Base-by-base conservation (phyloP, 75 land plant species). In the Pinus tabuliformis region DNA sequence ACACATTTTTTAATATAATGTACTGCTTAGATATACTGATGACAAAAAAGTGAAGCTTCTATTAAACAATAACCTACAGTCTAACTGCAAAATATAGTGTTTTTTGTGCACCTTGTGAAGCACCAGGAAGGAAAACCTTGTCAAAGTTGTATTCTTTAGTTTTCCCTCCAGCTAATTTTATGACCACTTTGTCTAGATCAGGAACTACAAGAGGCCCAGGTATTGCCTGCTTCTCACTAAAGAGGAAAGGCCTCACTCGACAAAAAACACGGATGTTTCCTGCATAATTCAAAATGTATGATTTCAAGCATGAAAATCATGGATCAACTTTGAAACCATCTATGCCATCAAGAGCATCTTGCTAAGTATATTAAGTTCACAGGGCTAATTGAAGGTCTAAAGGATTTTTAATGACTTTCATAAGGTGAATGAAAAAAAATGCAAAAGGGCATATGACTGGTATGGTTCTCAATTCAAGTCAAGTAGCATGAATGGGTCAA, bases 181-280 rank as follows among this genome's bases (percentile, higher is more conserved):
- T 57, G 54, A 76, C 58, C 49, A 84, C 57, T 24, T 84, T 80
- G 21, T 78, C 75, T 63, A 86, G 81, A 73, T 80, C 86, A 14
- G 75, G 54, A 22, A 84, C 60, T 24, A 78, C 79, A 59, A 87
- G 78, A 14, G 83, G 79, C 24, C 66, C 73, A 12, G 72, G 11
- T 24, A 58, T 21, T 4, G 76, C 58, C 56, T 63, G 59, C 57
- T 64, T 81, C 63, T 84, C 87, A 58, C 58, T 56, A 9, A 21
- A 26, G 1, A 82, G 81, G 56, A 79, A 80, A 73, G 97, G 95
- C 75, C 92, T 80, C n/a, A 92, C 75, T 20, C 97, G 90, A 75
- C 97, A 94, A 77, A 92, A 94, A 15, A 94, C 97, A 4, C 97
- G 87, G 36, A 94, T 88, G 58, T 84, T 90, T 21, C 97, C 97